Conservation (phyloP, 2,329 filamentous ascomycete genomes). For the Neopestalotiopsis rosae region DNA sequence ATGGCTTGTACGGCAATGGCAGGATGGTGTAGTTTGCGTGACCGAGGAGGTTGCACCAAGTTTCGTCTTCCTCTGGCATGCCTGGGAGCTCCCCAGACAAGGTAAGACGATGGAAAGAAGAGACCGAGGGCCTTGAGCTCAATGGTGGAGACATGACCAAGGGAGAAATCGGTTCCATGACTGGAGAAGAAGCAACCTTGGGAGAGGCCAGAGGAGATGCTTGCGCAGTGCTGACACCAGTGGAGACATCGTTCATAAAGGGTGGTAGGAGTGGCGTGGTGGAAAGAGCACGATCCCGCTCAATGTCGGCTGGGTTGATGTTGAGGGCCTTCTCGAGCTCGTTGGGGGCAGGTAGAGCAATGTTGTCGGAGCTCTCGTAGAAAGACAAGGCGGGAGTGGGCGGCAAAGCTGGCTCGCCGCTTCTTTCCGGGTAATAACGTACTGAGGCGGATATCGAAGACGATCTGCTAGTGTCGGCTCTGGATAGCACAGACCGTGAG, state of each 20-base stretch:
- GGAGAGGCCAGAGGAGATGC: constrained; percentile 89
- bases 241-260: constrained; percentile 67
- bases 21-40: constrained; percentile 93
- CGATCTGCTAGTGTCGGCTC: constrained; percentile 75
- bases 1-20: constrained; percentile 79
- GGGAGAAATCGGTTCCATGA: constrained; percentile 44
- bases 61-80: constrained; percentile 68
- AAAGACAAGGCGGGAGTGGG: constrained; percentile 68
- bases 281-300: constrained; percentile 65
- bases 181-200: constrained; percentile 68
- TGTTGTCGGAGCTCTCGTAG: constrained; percentile 64
- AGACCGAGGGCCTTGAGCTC: constrained; percentile 76
- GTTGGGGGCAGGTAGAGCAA: constrained; percentile 52
- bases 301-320: constrained; percentile 52
- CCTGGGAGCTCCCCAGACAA: constrained; percentile 47
- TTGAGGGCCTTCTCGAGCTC: constrained; percentile 59
- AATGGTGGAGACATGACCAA: constrained; percentile 70
- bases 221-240: constrained; percentile 54
- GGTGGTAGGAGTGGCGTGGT: constrained; percentile 88
- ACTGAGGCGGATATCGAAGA: constrained; percentile 75
- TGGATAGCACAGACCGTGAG: constrained; percentile 69
- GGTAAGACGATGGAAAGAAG: constrained; percentile 68
- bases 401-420: constrained; percentile 59
- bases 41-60: constrained; percentile 84
- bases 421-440: constrained; percentile 49